Evolutionary conservation across 192 early-diverging fungal species (phyloP).

Genomic region (Paraglomus brasilianum): DNA sequence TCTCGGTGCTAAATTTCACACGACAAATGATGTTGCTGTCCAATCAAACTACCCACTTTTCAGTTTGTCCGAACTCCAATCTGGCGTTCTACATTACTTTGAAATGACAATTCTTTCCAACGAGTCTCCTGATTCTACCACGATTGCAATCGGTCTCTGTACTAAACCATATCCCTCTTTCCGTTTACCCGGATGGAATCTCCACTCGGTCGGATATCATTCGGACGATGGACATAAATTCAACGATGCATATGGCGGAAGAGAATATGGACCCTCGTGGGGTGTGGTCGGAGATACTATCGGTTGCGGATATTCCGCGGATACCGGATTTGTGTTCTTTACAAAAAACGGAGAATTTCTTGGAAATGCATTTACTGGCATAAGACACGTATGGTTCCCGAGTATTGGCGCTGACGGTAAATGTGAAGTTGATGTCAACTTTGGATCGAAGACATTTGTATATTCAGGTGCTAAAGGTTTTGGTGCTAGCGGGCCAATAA

Average conservation of each 20-base stretch:
- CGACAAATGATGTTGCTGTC: not conserved
- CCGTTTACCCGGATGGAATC: conserved; percentile 46
- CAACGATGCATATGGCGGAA: conserved; percentile 37
- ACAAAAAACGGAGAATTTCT: conserved; percentile 47
- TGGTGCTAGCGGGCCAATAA: not conserved
- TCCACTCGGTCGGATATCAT: conserved; percentile 49
- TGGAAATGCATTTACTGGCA: conserved; percentile 39
- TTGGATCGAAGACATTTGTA: conserved; percentile 32
- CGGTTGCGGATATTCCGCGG: conserved; percentile 52
- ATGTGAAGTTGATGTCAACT: conserved; percentile 46
- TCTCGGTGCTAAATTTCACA: too few relatives aligned
- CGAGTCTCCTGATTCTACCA: conserved; percentile 37
- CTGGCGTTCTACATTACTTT: conserved; percentile 7
- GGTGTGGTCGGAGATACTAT: conserved; percentile 47
- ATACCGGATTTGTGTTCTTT: conserved; percentile 52
- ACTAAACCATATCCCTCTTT: conserved; percentile 53
- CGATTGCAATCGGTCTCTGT: conserved; percentile 47
- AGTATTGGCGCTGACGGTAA: conserved; percentile 46
- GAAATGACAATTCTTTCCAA: conserved; percentile 19
- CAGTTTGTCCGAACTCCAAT: too few relatives aligned
- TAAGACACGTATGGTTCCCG: conserved; percentile 43
- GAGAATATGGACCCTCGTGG: conserved; percentile 37
- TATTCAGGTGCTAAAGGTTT: conserved; percentile 7
- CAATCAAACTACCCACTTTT: conserved; percentile 6
- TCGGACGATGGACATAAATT: conserved; percentile 41